Evolutionary conservation across 2,329 filamentous ascomycete genomes (phyloP), one percentile per base, ranked within the genome.

Genomic region (Tothia fuscella): DNA sequence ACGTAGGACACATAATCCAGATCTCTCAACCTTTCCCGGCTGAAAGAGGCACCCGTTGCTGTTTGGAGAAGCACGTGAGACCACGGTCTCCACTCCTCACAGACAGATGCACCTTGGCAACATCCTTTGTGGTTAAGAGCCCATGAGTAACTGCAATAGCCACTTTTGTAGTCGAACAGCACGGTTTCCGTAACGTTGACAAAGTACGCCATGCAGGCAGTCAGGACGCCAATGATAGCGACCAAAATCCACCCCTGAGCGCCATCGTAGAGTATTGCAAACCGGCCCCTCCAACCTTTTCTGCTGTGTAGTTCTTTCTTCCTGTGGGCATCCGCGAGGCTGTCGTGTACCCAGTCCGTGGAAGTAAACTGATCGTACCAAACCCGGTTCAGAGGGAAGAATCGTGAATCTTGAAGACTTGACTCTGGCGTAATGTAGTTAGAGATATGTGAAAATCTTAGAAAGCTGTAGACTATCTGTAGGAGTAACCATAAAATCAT

Each of bases 361-460:
- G 85, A 93, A 5, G 87, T 94, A 55, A 94, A 94, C 62, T 98
- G 91, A 66, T 98, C 91, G 63, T 96, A 96, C 91, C 91, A 96
- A 7, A 93, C 82, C 46, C 91, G 79, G 55, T 95, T 84, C 38
- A 80, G 67, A 7, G 82, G 62, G 4, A 76, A 79, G 25, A 70
- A 65, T 53, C 79, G 82, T 37, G 78, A 79, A 47, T 81, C 77
- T 47, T 69, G 60, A 61, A 80, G 64, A 46, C 70, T 71, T 22
- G 72, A 68, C 51, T 57, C 60, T 37, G 24, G 7, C 14, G 12
- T 20, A 17, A 41, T 17, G 5, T 17, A 9, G 13, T 35, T 42
- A 33, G 39, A n/a, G n/a, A n/a, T n/a, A n/a, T n/a, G n/a, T n/a
- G n/a, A n/a, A n/a, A n/a, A n/a, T n/a, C n/a, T n/a, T n/a, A n/a